Percentiles rank a stretch among this genome's conserved stretches.
These are phyloP conservation scores for Nymphaea thermarum DNA, from an alignment of 164 flowering plant species.

Conservation along the genomic window DNA sequence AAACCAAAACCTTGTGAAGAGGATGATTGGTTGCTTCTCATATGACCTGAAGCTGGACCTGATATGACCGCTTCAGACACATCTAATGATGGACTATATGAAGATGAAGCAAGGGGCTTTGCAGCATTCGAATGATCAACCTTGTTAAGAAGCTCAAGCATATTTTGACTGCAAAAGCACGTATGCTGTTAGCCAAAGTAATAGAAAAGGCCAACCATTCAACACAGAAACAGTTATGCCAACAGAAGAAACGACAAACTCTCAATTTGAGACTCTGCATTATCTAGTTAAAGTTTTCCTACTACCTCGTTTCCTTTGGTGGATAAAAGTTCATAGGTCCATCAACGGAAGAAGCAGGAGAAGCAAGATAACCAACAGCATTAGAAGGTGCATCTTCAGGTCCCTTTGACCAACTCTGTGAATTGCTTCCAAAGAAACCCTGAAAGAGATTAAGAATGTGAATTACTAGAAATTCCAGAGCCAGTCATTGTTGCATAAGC, in stretches of 20 bases:
- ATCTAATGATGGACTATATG: constrained; percentile 22
- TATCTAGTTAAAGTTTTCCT: not conserved
- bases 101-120: constrained; percentile 29
- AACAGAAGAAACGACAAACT: no score
- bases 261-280: not conserved
- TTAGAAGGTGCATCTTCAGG: not conserved
- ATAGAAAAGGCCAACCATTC: no score
- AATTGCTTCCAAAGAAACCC: not conserved
- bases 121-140: constrained; percentile 45
- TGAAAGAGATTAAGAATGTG: not conserved
- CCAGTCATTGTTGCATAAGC: not conserved
- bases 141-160: constrained; percentile 87
- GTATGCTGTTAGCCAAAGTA: not conserved
- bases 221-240: not conserved
- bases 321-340: not conserved
- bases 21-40: constrained; percentile 25
- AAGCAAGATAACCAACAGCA: not conserved
- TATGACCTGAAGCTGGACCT: constrained; percentile 21
- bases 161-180: constrained; percentile 50
- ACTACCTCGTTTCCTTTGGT: not conserved
- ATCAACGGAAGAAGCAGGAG: not conserved
- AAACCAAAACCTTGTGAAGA: constrained; percentile 45
- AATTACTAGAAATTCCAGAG: not conserved
- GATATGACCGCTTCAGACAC: constrained; percentile 25
- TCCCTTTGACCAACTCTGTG: not conserved